Base-by-base conservation (phyloP, 2,329 filamentous ascomycete genomes). In the Sclerotinia nivalis region DNA sequence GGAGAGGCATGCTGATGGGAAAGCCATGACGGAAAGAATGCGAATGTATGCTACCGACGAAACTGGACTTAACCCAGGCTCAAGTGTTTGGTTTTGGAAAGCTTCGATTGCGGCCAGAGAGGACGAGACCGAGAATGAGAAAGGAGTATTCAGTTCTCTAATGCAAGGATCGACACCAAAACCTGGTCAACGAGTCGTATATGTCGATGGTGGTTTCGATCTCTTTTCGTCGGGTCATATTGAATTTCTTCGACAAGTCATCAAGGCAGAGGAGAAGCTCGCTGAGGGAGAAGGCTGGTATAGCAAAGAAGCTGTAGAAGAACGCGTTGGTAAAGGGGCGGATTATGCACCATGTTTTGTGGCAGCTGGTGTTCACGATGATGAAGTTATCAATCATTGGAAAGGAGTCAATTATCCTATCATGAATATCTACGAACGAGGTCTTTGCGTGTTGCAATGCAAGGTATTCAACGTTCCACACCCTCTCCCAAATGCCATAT, bases 351-450 rank as follows among this genome's bases (percentile, higher is more conserved):
- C 93, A 0, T 91, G 89, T 9, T 98, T 93, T 79, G 86, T 99
- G n/a, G 88, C 98, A 56, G 94, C 93, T 2, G 96, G 96, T 62
- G 90, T 99, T 34, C 96, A 99, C 81, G 92, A 97, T 77, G 96
- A 99, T 79, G 89, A 91, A 73, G 93, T 97, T 71, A 97, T 99
- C 80, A 99, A 99, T 81, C 85, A 91, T 76, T 96, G 93, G 91
- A 98, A 98, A 82, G 95, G 96, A 49, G 86, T 97, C 76, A 99
- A 99, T 82, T 99, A 97, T 79, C 96, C 96, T 37, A 98, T 99
- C 82, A 99, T 99, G 96, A 99, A 98, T 83, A 94, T 97, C 70
- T 97, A 95, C 77, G 96, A 99, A 84, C 91, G 96, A 55, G 94
- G 94, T 1, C 88, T 99, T 31, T 99, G 96, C 79, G 95, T 98